Evolutionary conservation across 306 rosid species (phyloP), one percentile per base, ranked within the genome.

Genomic region (Boehmeria nivea): DNA sequence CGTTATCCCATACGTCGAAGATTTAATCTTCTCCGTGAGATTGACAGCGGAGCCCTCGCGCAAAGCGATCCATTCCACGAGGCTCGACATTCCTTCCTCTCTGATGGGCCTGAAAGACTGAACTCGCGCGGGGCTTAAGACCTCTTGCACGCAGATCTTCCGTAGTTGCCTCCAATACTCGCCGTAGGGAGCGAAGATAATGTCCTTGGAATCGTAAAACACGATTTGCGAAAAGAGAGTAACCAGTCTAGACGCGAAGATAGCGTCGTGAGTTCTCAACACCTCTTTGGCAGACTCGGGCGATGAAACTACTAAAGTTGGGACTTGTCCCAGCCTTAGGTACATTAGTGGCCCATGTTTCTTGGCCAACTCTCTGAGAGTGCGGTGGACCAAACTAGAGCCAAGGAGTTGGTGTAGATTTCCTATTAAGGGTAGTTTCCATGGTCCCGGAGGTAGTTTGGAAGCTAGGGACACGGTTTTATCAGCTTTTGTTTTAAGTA

Each of bases 21-120:
- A 49, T 52, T 39, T n/a, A 43, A 75, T 50, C 36, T 12, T 25
- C 7, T 26, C 20, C 8, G 72, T 43, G 15, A 77, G 36, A 60
- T 78, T 42, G 48, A 82, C 19, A 71, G 68, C 24, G 77, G 83
- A 65, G 74, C 72, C 83, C 8, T 53, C 11, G 19, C 51, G 51
- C 15, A 15, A 2, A 3, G 4, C 56, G 54, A 76, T 59, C 21
- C 68, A 39, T 39, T 62, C 25, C 12, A 72, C 14, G 37, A 72
- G 61, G 18, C 65, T 61, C 0, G 60, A 15, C 4, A 73, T 72
- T 47, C 72, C 81, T 74, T 39, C 44, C 11, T 14, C 44, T 39
- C 44, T 39, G 6, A 39, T 15, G 17, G 44, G 18, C 6, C 44
- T 14, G 17, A 39, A 39, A 5, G 44, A 39, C n/a, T 39, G 17